Evolutionary conservation across 805 yeast species (phyloP).

Genomic region (Maudiozyma turicensis): DNA sequence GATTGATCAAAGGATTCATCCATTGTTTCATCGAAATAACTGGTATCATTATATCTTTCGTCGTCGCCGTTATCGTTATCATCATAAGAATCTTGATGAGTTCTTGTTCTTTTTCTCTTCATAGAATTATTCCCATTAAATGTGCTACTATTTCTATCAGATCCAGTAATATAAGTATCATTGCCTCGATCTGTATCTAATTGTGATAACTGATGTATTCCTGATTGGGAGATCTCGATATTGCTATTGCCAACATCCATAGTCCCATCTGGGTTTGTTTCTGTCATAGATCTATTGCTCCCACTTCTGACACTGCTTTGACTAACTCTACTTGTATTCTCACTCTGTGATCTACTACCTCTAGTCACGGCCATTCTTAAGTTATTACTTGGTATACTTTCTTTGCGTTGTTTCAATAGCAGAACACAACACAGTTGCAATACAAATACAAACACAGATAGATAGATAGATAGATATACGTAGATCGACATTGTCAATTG

Average conservation of each 20-base stretch:
- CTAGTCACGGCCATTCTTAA: not conserved
- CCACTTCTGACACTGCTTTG: not conserved
- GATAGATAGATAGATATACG: too few relatives aligned
- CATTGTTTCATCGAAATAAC: too few relatives aligned
- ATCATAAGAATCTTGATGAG: not conserved
- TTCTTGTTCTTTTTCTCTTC: not conserved
- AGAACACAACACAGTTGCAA: too few relatives aligned
- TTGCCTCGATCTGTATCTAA: not conserved
- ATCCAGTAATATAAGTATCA: not conserved
- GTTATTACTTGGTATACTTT: too few relatives aligned
- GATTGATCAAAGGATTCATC: not conserved
- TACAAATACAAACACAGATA: too few relatives aligned
- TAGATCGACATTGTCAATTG: too few relatives aligned
- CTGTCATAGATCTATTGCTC: not conserved
- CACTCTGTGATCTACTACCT: not conserved
- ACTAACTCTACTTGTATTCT: not conserved
- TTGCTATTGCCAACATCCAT: slow-evolving; percentile 1
- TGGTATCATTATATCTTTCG: too few relatives aligned
- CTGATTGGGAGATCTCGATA: not conserved
- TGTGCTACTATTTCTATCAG: not conserved
- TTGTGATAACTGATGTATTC: not conserved
- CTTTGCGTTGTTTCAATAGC: too few relatives aligned
- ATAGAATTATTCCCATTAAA: not conserved
- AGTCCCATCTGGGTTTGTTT: not conserved
- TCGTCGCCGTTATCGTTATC: not conserved